Conservation (phyloP, 371 early-diverging fungal species). For the Rhizopus sp. region DNA sequence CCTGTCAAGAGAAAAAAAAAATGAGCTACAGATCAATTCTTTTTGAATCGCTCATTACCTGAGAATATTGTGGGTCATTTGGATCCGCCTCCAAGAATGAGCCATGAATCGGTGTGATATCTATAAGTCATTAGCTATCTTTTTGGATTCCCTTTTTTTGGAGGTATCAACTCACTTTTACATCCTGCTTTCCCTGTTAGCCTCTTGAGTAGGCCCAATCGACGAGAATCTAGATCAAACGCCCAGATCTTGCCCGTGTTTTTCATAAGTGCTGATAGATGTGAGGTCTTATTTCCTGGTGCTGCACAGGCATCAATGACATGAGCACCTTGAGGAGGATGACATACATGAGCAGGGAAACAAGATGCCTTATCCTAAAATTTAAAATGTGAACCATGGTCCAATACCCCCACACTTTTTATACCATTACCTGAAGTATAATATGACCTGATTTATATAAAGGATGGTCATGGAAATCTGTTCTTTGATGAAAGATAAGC, state of each 20-base stretch:
- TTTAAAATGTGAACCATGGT: neutral
- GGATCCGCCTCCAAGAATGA: conserved; percentile 74
- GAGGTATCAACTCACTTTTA: conserved; percentile 62
- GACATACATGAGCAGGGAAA: conserved; percentile 92
- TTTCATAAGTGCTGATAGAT: conserved; percentile 84
- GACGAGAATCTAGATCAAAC: conserved; percentile 84
- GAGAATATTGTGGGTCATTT: conserved; percentile 56
- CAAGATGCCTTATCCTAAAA: conserved; percentile 93
- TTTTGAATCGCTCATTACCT: conserved; percentile 36
- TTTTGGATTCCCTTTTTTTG: neutral
- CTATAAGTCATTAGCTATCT: conserved; percentile 23
- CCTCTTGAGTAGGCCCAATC: conserved; percentile 77
- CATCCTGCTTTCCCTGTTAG: conserved; percentile 80
- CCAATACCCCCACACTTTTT: neutral
- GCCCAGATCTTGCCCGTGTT: conserved; percentile 91
- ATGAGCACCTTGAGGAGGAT: conserved; percentile 67
- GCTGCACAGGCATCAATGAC: conserved; percentile 98
- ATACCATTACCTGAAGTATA: conserved; percentile 73
- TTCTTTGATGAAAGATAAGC: conserved; percentile 82
- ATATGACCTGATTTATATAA: conserved; percentile 75
- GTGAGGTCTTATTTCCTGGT: conserved; percentile 98
- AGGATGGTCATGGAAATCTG: conserved; percentile 81
- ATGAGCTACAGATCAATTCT: neutral
- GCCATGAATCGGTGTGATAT: conserved; percentile 61
- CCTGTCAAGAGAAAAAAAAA: conserved; percentile 30